Conservation (phyloP, 306 rosid genomes). For the Albizia julibrissin region DNA sequence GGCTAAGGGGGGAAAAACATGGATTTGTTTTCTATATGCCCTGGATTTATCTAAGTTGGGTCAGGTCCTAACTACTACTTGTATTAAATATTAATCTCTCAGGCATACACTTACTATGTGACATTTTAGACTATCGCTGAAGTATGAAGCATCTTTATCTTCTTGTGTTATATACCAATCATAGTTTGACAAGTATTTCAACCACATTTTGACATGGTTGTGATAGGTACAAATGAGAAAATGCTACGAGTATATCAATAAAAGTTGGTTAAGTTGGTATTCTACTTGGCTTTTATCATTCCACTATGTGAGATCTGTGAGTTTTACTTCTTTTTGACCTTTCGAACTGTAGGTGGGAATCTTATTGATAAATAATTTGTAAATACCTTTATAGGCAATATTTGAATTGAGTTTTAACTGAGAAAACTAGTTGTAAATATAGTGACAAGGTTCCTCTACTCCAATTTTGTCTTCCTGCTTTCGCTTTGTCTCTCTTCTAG, state of each 20-base stretch:
- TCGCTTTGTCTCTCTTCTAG: too few species aligned
- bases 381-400: background rate
- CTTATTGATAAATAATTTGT: background rate
- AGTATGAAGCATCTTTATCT: constrained; percentile 10
- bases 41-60: constrained; percentile 5
- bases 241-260: background rate
- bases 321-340: too few species aligned
- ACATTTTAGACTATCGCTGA: background rate
- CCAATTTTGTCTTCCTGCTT: too few species aligned
- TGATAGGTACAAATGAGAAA: background rate
- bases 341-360: background rate
- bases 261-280: background rate
- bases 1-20: background rate
- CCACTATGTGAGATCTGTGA: background rate
- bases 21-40: background rate
- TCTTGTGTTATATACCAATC: background rate
- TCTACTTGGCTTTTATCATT: background rate
- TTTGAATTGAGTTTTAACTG: background rate
- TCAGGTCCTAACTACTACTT: constrained; percentile 6
- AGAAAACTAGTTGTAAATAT: background rate
- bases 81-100: constrained; percentile 27
- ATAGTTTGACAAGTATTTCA: background rate
- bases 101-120: background rate
- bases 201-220: background rate
- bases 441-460: too few species aligned